Evolutionary conservation across 2,329 filamentous ascomycete species (phyloP).

Genomic region (Hirsutella minnesotensis): DNA sequence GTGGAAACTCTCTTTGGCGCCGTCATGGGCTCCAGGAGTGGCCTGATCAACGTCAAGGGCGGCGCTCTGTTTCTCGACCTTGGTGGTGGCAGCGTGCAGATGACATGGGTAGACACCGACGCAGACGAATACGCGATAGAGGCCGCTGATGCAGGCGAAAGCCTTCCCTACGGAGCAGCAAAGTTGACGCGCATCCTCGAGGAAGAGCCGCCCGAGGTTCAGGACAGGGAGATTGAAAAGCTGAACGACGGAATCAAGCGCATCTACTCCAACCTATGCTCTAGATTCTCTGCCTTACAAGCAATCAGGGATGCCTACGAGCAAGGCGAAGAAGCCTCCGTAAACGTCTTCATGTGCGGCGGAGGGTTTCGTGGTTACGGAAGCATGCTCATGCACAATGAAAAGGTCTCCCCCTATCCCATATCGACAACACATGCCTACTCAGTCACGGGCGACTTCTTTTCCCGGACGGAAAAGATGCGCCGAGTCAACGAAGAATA

Average conservation of each 20-base stretch:
- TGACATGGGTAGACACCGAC: slow-evolving; percentile 48
- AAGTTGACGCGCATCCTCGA: slow-evolving; percentile 40
- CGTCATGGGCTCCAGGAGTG: slow-evolving; percentile 65
- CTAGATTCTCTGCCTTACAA: slow-evolving; percentile 37
- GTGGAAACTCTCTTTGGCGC: slow-evolving; percentile 78
- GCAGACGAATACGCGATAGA: slow-evolving; percentile 32
- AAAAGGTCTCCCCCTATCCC: slow-evolving; percentile 65
- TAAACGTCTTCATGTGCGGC: slow-evolving; percentile 75
- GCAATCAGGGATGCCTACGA: slow-evolving; percentile 23
- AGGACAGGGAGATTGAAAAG: slow-evolving; percentile 35
- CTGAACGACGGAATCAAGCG: slow-evolving; percentile 46
- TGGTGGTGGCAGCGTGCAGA: slow-evolving; percentile 60
- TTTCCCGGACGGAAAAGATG: slow-evolving; percentile 43
- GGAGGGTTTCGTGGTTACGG: slow-evolving; percentile 88
- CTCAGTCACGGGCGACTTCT: slow-evolving; percentile 47
- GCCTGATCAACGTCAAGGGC: slow-evolving; percentile 46
- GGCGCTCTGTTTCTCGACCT: slow-evolving; percentile 77
- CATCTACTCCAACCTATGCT: slow-evolving; percentile 44
- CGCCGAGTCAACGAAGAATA: slow-evolving; percentile 35
- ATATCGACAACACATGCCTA: slow-evolving; percentile 77
- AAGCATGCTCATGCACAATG: slow-evolving; percentile 73
- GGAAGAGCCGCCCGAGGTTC: slow-evolving; percentile 23
- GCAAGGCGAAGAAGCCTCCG: slow-evolving; percentile 22
- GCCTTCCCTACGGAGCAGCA: slow-evolving; percentile 50
- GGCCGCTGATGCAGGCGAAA: slow-evolving; percentile 43